Conservation (phyloP, 768 basidiomycete species). For the Neoboletus magnificus region DNA sequence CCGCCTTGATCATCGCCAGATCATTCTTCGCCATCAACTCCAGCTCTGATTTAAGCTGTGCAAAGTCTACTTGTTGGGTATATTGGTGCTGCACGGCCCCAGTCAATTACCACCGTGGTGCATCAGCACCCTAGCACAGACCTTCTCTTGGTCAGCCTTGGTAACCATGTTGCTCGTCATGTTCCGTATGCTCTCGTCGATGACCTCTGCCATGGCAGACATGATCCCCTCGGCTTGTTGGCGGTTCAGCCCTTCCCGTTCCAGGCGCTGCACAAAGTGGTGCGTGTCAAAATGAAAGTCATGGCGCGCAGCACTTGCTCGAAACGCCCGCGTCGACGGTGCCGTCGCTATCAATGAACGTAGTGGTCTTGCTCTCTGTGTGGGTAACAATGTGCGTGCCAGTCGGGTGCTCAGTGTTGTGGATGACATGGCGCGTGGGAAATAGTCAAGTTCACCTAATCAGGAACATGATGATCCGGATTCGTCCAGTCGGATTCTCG, state of each 20-base stretch:
- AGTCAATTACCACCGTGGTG: constrained; percentile 2
- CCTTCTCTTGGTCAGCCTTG: constrained; percentile 96
- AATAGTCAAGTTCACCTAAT: not conserved
- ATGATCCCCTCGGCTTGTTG: constrained; percentile 96
- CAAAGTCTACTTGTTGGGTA: constrained; percentile 95
- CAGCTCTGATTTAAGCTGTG: constrained; percentile 93
- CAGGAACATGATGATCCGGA: not conserved
- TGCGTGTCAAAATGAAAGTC: constrained; percentile 94
- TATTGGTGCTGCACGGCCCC: constrained; percentile 66
- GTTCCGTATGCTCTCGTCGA: constrained; percentile 93
- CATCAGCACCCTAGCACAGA: constrained; percentile 28
- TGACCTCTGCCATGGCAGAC: constrained; percentile 94
- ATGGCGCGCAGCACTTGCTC: constrained; percentile 24
- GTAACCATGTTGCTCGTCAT: constrained; percentile 97
- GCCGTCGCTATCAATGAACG: not conserved
- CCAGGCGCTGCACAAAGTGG: constrained; percentile 87
- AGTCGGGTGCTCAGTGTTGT: constrained; percentile 7
- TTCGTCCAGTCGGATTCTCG: too few relatives aligned
- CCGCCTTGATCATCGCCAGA: constrained; percentile 89
- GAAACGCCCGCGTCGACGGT: constrained; percentile 24
- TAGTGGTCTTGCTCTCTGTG: constrained; percentile 1
- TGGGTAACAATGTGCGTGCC: not conserved
- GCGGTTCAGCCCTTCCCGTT: constrained; percentile 83
- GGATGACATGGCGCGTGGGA: constrained; percentile 28
- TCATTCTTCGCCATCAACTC: constrained; percentile 98